Base-by-base conservation (phyloP, 2,329 filamentous ascomycete species). In the Fusarium kyushuense region DNA sequence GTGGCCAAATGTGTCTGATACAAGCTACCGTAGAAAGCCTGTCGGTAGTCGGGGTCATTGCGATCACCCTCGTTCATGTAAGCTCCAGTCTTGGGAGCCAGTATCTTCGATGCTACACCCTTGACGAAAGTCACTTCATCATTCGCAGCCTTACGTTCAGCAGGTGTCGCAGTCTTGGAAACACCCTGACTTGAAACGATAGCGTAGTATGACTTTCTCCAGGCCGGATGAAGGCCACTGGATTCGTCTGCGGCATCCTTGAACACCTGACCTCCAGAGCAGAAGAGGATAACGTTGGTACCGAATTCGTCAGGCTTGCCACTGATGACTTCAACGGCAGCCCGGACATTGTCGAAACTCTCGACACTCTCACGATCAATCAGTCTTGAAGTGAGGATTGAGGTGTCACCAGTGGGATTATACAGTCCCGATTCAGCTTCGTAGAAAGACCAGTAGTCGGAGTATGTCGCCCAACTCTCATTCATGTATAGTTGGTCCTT, bases 61-160 rank as follows among this genome's bases (percentile, higher is more conserved):
- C 65, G 65, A 14, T 68, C 65, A 2, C 65, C 65, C 23, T 68
- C 65, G 2, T 65, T 68, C 60, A 68, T 68, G 4, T 65, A 68
- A 0, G 25, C 60, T 0, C 54, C 65, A 19, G 65, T 68, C 8
- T 52, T n/a, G 3, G 65, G 65, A 5, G 65, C 65, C 2, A 69
- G 17, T n/a, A 45, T 68, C 55, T 65, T 69, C 1, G 61, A 47
- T 2, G 65, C 65, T 7, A 33, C 51, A 2, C 65, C 65, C n/a
- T 69, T 68, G 1, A 62, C 48, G 11, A 51, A 65, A 0, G 65
- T 68, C 0, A 69, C 52, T 0, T 65, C 47, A 10, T 68, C 19
- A 4, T 47, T 55, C 1, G 60, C 65, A 1, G 40, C 48, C 1
- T 65, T 54, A 11, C 65, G 60, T 41, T 68, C 55, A 10, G 55